phyloP scores from a whole-genome alignment of 1,284 basidiomycete genomes.

The Microbotryum saponariae region DNA sequence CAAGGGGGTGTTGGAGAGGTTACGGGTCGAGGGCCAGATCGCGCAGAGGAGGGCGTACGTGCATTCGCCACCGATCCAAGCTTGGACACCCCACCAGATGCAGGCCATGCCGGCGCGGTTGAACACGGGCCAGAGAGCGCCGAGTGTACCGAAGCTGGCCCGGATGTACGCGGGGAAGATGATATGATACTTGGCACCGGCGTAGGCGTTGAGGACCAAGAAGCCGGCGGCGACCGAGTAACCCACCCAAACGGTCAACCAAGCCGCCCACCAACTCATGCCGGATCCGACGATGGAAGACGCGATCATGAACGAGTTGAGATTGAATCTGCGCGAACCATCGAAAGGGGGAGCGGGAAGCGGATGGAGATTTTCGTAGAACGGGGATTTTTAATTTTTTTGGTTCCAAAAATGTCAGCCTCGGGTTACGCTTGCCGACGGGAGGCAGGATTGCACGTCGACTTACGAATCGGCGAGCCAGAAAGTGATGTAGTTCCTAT shows the following conservation, averaged over 20 bases:
- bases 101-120: conserved; percentile 70
- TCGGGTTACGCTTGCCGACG: too few relatives aligned
- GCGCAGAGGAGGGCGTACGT: conserved; percentile 62
- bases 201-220: conserved; percentile 69
- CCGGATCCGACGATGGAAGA: conserved; percentile 44
- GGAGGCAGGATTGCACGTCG: not conserved
- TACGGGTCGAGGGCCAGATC: conserved; percentile 64
- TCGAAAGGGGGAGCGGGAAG: not conserved
- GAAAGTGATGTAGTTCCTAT: conserved; percentile 56
- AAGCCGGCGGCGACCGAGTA: conserved; percentile 65
- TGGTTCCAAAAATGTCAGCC: too few relatives aligned
- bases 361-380: not conserved
- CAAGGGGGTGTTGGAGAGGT: conserved; percentile 59
- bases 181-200: conserved; percentile 49
- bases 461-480: conserved; percentile 61
- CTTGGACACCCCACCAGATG: conserved; percentile 59
- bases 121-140: conserved; percentile 72
- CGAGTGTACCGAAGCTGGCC: conserved; percentile 62
- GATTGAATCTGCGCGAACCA: conserved; percentile 51
- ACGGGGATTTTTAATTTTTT: too few relatives aligned
- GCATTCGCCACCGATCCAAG: conserved; percentile 71
- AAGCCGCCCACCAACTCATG: conserved; percentile 69
- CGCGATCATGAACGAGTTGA: conserved; percentile 58
- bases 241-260: conserved; percentile 53
- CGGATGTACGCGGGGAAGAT: conserved; percentile 47